Conservation (phyloP, 441 rosid species). For the Dalechampia spathulata region DNA sequence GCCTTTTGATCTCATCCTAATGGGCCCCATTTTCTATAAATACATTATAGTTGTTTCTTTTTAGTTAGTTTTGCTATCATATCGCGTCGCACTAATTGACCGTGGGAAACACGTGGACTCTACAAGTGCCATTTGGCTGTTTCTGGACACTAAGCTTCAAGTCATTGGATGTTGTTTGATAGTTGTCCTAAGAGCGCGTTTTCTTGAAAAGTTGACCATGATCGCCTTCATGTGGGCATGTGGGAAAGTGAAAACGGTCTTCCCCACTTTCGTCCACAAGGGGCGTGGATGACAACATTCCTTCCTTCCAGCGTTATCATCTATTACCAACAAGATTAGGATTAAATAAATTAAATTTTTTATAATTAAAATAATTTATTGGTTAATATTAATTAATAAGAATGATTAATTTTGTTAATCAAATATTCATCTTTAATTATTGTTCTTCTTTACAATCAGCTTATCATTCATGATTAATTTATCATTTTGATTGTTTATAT, state of each 20-base stretch:
- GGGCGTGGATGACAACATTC: conserved; percentile 13
- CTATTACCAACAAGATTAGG: too few relatives aligned
- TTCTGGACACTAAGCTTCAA: background rate
- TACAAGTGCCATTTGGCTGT: conserved; percentile 3
- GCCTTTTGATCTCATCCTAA: conserved; percentile 19
- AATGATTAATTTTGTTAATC: too few relatives aligned
- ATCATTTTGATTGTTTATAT: too few relatives aligned
- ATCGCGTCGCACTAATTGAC: too few relatives aligned
- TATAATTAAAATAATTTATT: too few relatives aligned
- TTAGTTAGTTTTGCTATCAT: background rate
- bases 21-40: conserved; percentile 16
- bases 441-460: too few relatives aligned
- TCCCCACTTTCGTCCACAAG: background rate
- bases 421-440: too few relatives aligned
- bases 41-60: background rate
- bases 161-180: background rate
- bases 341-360: too few relatives aligned
- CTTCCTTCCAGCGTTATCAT: too few relatives aligned
- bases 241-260: background rate
- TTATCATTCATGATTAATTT: too few relatives aligned
- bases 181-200: background rate
- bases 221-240: conserved; percentile 20
- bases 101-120: background rate
- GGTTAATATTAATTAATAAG: too few relatives aligned
- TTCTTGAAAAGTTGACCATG: conserved; percentile 16